Conservation (phyloP, 345 rosid species). For the Geranium rotundifolium region DNA sequence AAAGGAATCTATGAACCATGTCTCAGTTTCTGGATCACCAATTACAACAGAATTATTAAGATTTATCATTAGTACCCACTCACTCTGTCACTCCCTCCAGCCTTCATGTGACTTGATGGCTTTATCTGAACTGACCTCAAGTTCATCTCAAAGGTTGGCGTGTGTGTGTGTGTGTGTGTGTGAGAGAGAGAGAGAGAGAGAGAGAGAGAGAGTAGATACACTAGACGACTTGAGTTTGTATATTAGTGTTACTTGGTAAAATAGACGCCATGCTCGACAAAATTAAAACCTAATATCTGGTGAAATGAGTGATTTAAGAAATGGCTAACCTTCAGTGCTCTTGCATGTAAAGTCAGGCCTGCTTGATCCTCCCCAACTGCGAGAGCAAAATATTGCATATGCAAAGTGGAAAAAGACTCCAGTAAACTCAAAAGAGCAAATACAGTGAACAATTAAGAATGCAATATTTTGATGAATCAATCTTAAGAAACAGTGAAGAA, state of each 20-base stretch:
- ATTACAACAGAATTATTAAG: background rate
- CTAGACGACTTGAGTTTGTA: background rate
- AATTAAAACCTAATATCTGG: no score
- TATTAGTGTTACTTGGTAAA: background rate
- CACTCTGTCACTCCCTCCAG: no score
- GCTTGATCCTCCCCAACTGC: conserved; percentile 98
- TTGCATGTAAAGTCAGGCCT: conserved; percentile 96
- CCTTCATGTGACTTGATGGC: no score
- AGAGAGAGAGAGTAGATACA: conserved; percentile 6
- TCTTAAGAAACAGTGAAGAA: no score
- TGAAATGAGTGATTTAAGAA: background rate
- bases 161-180: no score
- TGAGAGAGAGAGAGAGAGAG: no score
- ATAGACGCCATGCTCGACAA: background rate
- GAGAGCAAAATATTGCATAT: conserved; percentile 3
- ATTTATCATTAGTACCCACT: no score
- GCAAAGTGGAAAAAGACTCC: background rate
- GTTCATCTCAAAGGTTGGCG: background rate
- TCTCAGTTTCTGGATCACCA: conserved; percentile 70
- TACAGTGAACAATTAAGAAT: no score
- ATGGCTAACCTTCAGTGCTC: conserved; percentile 87
- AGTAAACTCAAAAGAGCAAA: no score
- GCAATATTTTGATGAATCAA: no score
- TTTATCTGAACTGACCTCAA: no score
- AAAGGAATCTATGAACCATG: conserved; percentile 96